These are phyloP conservation scores for Nicotiana benthamiana DNA, from an alignment of 257 asterid genomes.

Conservation along the genomic window DNA sequence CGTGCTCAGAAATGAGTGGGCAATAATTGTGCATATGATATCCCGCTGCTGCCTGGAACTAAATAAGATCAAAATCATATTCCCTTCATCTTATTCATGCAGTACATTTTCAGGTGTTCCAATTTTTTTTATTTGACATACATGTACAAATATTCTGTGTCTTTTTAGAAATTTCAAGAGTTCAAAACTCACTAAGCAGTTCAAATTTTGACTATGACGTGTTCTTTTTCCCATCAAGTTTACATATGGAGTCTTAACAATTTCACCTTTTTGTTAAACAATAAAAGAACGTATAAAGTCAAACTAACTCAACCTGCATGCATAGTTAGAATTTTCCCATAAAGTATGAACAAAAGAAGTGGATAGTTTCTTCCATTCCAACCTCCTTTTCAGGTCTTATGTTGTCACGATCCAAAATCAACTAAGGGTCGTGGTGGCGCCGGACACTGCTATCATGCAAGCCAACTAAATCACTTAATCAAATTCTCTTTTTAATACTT, in stretches of 20 bases:
- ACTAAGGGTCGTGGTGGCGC: too few species aligned
- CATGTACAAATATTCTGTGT: neutral
- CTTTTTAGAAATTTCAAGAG: neutral
- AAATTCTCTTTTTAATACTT: too few species aligned
- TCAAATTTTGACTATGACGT: neutral
- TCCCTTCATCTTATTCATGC: neutral
- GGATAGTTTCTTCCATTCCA: neutral
- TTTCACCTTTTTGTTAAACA: neutral
- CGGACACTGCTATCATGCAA: too few species aligned
- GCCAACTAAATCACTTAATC: too few species aligned
- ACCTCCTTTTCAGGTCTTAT: neutral
- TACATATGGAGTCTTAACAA: neutral
- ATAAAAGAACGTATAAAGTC: neutral
- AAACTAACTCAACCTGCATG: neutral
- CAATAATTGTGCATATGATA: conserved; percentile 7
- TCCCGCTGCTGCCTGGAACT: neutral
- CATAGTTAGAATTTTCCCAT: neutral
- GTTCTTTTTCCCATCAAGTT: neutral
- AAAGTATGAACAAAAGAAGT: neutral
- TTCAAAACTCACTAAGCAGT: neutral
- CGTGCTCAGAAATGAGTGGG: conserved; percentile 82
- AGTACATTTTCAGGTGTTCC: neutral
- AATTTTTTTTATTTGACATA: neutral
- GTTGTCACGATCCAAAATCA: too few species aligned
- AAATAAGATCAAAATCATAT: neutral